phyloP scores from a whole-genome alignment of 768 basidiomycete genomes.

The Aureoboletus auriporus region DNA sequence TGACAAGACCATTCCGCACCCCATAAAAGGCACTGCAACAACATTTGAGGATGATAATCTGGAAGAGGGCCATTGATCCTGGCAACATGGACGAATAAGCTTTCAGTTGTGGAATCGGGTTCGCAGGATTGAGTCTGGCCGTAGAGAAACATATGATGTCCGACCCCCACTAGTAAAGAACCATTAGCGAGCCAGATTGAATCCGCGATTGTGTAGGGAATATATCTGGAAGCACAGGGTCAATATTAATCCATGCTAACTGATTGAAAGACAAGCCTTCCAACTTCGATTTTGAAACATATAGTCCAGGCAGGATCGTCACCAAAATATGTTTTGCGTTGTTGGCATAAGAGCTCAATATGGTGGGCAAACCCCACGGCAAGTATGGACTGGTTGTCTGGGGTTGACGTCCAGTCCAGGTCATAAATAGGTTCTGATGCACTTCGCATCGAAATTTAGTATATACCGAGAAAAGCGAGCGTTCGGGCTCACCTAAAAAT shows the following conservation, averaged over 20 bases:
- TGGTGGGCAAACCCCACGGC: slow-evolving; percentile 82
- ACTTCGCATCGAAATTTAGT: slow-evolving; percentile 8
- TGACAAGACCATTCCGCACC: slow-evolving; percentile 43
- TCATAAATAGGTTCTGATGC: slow-evolving; percentile 64
- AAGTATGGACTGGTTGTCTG: slow-evolving; percentile 84
- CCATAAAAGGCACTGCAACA: slow-evolving; percentile 91
- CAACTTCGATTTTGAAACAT: slow-evolving; percentile 66
- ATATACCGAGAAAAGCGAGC: background rate
- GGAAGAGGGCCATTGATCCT: slow-evolving; percentile 80
- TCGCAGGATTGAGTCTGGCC: slow-evolving; percentile 40
- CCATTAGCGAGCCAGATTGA: slow-evolving; percentile 91
- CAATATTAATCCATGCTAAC: background rate
- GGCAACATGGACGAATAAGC: slow-evolving; percentile 80
- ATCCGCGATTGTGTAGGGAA: slow-evolving; percentile 77
- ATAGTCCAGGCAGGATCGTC: slow-evolving; percentile 75
- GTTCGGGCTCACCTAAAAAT: slow-evolving; percentile 48
- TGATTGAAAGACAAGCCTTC: slow-evolving; percentile 44
- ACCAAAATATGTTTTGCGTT: slow-evolving; percentile 89
- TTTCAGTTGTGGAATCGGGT: slow-evolving; percentile 32
- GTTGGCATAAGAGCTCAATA: slow-evolving; percentile 86
- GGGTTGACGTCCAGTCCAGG: slow-evolving; percentile 91
- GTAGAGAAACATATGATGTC: slow-evolving; percentile 81
- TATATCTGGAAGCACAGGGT: slow-evolving; percentile 45
- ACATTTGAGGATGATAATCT: slow-evolving; percentile 91
- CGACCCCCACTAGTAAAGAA: slow-evolving; percentile 74